Conservation (phyloP, 345 rosid species). For the Streptanthus diversifolius region DNA sequence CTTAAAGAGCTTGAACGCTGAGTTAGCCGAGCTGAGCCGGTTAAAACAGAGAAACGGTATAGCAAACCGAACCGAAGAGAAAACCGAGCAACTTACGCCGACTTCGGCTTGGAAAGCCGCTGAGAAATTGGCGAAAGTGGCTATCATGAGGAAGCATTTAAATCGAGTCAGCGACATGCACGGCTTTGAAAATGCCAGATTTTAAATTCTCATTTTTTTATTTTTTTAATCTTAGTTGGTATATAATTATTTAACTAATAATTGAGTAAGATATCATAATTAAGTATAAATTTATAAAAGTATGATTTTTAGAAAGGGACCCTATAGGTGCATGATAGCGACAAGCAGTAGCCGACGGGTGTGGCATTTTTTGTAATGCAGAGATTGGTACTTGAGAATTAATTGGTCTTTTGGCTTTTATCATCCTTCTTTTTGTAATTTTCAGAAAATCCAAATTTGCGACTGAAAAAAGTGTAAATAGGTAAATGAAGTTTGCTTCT, state of each 20-base stretch:
- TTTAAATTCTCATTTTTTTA: conserved; percentile 37
- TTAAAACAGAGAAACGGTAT: conserved; percentile 28
- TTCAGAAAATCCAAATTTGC: conserved; percentile 15
- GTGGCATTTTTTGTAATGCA: conserved; percentile 31
- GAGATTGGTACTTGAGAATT: conserved; percentile 28
- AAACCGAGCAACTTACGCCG: conserved; percentile 73
- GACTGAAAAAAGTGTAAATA: not conserved
- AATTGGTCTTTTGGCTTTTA: conserved; percentile 29
- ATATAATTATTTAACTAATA: conserved; percentile 19
- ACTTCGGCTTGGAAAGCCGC: conserved; percentile 81
- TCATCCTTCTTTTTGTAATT: conserved; percentile 18
- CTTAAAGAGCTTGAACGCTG: conserved; percentile 53
- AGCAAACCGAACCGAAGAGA: conserved; percentile 38
- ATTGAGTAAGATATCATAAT: conserved; percentile 5
- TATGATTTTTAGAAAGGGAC: conserved; percentile 20
- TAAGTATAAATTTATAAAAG: not conserved
- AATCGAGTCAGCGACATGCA: conserved; percentile 95
- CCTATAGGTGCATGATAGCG: conserved; percentile 23
- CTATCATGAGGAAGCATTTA: conserved; percentile 88
- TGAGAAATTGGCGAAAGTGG: conserved; percentile 86
- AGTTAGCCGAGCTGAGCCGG: conserved; percentile 57
- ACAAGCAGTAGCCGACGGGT: conserved; percentile 37
- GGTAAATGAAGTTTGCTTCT: not conserved
- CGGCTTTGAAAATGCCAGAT: conserved; percentile 97
- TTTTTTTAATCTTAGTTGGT: conserved; percentile 11